These are phyloP conservation scores for Anisogramma anomala DNA, from an alignment of 2,329 filamentous ascomycete species.

Conservation along the genomic window DNA sequence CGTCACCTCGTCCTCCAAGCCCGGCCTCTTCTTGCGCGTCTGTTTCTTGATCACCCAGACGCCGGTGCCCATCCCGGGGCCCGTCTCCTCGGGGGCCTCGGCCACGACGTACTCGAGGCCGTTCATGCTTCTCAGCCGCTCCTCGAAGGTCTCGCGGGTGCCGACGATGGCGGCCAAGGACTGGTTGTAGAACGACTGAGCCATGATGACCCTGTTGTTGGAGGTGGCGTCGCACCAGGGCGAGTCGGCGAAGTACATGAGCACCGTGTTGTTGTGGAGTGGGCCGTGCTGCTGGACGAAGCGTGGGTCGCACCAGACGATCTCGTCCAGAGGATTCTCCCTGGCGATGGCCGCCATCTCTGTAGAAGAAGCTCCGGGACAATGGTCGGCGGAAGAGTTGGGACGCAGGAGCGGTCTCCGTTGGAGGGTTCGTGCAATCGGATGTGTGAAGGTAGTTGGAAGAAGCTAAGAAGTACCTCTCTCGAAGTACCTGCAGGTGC, in stretches of 20 bases:
- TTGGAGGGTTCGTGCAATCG: no score
- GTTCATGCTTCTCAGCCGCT: constrained; percentile 50
- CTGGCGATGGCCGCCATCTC: constrained; percentile 32
- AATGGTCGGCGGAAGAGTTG: neutral
- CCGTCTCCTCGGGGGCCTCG: constrained; percentile 52
- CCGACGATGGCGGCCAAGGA: constrained; percentile 45
- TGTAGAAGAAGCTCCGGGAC: constrained; percentile 1
- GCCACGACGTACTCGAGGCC: constrained; percentile 57
- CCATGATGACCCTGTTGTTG: constrained; percentile 53
- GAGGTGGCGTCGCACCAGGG: constrained; percentile 58
- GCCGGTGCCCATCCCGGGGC: constrained; percentile 47
- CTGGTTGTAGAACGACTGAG: constrained; percentile 50
- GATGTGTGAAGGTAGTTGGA: neutral
- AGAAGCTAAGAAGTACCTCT: neutral
- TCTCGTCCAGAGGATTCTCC: constrained; percentile 51
- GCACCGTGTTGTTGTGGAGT: constrained; percentile 53
- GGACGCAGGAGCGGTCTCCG: neutral
- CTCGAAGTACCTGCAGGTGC: no score
- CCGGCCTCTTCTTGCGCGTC: constrained; percentile 44
- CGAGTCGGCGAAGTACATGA: constrained; percentile 57
- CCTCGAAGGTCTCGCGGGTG: constrained; percentile 53
- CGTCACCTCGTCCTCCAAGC: constrained; percentile 46
- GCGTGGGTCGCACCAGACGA: constrained; percentile 49
- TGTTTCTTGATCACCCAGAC: constrained; percentile 63
- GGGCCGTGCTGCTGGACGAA: constrained; percentile 40